Evolutionary conservation across 441 rosid species (phyloP).

Genomic region (Bruguiera hainesii): DNA sequence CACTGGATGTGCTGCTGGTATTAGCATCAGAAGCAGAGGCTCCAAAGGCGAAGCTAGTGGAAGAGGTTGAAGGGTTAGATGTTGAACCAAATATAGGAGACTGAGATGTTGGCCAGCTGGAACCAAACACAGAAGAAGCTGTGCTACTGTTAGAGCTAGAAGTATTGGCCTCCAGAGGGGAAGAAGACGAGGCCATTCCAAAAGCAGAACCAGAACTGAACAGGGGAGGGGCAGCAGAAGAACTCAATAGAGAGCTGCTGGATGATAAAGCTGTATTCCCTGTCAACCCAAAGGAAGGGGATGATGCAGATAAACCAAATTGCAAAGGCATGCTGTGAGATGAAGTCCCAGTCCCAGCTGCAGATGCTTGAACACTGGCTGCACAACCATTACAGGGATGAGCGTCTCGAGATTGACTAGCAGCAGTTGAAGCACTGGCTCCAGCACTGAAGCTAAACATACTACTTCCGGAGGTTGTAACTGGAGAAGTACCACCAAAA

Average conservation of each 20-base stretch:
- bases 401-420: conserved; percentile 43
- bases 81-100: conserved; percentile 40
- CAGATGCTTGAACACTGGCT: conserved; percentile 33
- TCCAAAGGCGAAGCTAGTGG: conserved; percentile 42
- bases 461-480: conserved; percentile 29
- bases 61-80: conserved; percentile 35
- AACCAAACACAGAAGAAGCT: conserved; percentile 40
- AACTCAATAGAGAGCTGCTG: conserved; percentile 43
- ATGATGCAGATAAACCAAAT: conserved; percentile 43
- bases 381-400: conserved; percentile 29
- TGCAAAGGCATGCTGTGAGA: conserved; percentile 49
- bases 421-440: conserved; percentile 34
- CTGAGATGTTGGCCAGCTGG: conserved; percentile 54
- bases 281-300: conserved; percentile 46
- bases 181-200: conserved; percentile 37
- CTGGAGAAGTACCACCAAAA: conserved; percentile 29
- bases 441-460: conserved; percentile 43
- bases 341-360: conserved; percentile 40
- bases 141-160: conserved; percentile 39
- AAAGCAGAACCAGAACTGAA: conserved; percentile 47
- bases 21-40: conserved; percentile 37
- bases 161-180: conserved; percentile 33
- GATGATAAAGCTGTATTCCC: conserved; percentile 44
- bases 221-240: conserved; percentile 37
- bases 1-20: conserved; percentile 28